These are phyloP conservation scores for Ramichloridium luteum DNA, from an alignment of 2,329 filamentous ascomycete species.

Conservation along the genomic window DNA sequence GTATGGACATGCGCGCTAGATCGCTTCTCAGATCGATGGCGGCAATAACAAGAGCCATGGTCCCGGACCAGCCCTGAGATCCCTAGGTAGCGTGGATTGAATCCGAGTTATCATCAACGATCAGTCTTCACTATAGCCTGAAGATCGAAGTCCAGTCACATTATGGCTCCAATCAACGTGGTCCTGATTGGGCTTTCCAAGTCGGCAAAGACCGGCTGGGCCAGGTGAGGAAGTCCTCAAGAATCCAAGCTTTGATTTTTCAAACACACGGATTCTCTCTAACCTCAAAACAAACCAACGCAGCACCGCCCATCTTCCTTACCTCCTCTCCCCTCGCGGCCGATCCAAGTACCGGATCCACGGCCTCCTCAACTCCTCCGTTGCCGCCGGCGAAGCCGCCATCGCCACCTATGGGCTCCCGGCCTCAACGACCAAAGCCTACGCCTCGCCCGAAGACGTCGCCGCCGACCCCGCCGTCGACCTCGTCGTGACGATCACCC, in stretches of 20 bases:
- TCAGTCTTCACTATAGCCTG: too few relatives aligned
- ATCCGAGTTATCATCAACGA: too few relatives aligned
- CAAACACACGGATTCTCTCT: slow-evolving; percentile 1
- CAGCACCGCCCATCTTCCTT: slow-evolving; percentile 45
- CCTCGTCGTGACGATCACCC: slow-evolving; percentile 35
- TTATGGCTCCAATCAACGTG: slow-evolving; percentile 41
- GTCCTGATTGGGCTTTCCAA: slow-evolving; percentile 49
- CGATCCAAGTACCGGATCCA: slow-evolving; percentile 34
- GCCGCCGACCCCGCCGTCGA: slow-evolving; percentile 37
- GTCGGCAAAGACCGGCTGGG: slow-evolving; percentile 43
- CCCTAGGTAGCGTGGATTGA: too few relatives aligned
- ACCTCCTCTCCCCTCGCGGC: slow-evolving; percentile 38
- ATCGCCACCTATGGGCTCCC: slow-evolving; percentile 30
- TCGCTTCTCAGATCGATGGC: too few relatives aligned
- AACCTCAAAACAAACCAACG: too few relatives aligned
- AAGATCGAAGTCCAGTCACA: slow-evolving; percentile 1
- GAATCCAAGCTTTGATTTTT: not conserved
- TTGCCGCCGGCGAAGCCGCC: slow-evolving; percentile 31
- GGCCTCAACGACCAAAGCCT: slow-evolving; percentile 28
- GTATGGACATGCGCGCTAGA: too few relatives aligned
- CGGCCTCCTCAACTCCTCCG: slow-evolving; percentile 39
- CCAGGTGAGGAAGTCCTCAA: slow-evolving; percentile 15
- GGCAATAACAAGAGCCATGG: too few relatives aligned
- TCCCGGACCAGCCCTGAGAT: too few relatives aligned
- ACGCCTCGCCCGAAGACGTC: slow-evolving; percentile 33